Conservation (phyloP, 768 basidiomycete genomes). For the Gautieria morchelliformis region DNA sequence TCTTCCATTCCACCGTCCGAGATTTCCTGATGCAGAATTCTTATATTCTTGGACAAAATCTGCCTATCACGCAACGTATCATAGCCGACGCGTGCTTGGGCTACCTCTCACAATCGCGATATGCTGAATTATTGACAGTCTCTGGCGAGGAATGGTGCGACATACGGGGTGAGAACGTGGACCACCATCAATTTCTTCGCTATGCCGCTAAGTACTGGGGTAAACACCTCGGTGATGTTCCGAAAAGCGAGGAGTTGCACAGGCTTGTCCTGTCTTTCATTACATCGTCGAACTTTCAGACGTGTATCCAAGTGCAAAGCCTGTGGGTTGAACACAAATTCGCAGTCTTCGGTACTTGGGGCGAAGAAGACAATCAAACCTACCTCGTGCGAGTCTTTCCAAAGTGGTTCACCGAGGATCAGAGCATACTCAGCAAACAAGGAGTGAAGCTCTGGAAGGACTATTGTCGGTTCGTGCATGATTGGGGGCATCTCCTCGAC, state of each 20-base stretch:
- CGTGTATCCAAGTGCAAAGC: slow-evolving; percentile 23
- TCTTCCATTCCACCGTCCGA: slow-evolving; percentile 21
- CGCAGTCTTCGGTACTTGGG: slow-evolving; percentile 11
- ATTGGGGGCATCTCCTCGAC: slow-evolving; percentile 19
- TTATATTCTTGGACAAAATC: slow-evolving; percentile 10
- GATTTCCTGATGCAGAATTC: slow-evolving; percentile 17
- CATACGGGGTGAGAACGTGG: slow-evolving; percentile 12
- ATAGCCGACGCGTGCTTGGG: slow-evolving; percentile 18
- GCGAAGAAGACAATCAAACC: not conserved
- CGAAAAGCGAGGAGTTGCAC: not conserved
- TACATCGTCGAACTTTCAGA: slow-evolving; percentile 21
- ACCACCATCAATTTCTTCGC: slow-evolving; percentile 18
- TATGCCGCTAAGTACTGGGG: slow-evolving; percentile 27
- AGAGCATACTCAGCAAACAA: too few species aligned
- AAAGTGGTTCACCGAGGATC: slow-evolving; percentile 17
- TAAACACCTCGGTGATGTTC: slow-evolving; percentile 19
- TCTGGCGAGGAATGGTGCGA: slow-evolving; percentile 17
- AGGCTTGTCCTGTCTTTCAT: slow-evolving; percentile 16
- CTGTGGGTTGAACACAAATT: slow-evolving; percentile 23
- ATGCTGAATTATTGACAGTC: slow-evolving; percentile 13
- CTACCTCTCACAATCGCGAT: slow-evolving; percentile 18
- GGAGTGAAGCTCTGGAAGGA: slow-evolving; percentile 11
- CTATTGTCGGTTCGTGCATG: slow-evolving; percentile 18
- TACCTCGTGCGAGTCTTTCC: slow-evolving; percentile 16
- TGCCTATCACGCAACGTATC: slow-evolving; percentile 11